A percentile compares a stretch with the other conserved stretches of the same genome.
These are phyloP conservation scores for Agaricus subrufescens DNA, from an alignment of 768 basidiomycete species.

Conservation along the genomic window DNA sequence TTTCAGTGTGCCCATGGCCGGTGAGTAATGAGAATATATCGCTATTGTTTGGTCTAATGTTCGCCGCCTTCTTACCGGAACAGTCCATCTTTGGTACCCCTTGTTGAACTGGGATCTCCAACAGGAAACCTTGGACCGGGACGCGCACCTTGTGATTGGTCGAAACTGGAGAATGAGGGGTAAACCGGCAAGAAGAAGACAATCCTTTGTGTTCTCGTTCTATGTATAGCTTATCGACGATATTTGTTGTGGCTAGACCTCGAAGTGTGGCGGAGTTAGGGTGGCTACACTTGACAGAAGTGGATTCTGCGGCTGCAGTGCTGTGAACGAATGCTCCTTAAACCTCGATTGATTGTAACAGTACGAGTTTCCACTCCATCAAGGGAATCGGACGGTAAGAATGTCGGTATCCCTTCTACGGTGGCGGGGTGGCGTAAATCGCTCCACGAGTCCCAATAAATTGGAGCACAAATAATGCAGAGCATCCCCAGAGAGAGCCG, in stretches of 20 bases:
- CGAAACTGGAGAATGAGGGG: slow-evolving; percentile 14
- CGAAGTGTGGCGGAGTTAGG: slow-evolving; percentile 1
- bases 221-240: slow-evolving; percentile 4
- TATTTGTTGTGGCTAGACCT: not conserved
- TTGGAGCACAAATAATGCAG: not conserved
- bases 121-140: slow-evolving; percentile 11
- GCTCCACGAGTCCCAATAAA: not conserved
- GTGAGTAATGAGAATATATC: slow-evolving; percentile 30
- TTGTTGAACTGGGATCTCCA: slow-evolving; percentile 22
- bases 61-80: slow-evolving; percentile 7
- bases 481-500: too few species aligned
- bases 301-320: not conserved
- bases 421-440: not conserved
- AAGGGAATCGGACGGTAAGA: not conserved
- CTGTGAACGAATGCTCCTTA: not conserved
- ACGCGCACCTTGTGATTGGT: slow-evolving; percentile 22
- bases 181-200: not conserved
- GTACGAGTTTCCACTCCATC: not conserved
- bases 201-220: slow-evolving; percentile 4
- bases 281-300: slow-evolving; percentile 3
- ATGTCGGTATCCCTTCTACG: not conserved
- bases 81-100: slow-evolving; percentile 39
- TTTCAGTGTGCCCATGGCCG: slow-evolving; percentile 98
- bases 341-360: not conserved
- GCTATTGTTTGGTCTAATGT: not conserved